These are phyloP conservation scores for Podospora pseudocomata DNA, from an alignment of 495 filamentous ascomycete genomes.

Conservation along the genomic window DNA sequence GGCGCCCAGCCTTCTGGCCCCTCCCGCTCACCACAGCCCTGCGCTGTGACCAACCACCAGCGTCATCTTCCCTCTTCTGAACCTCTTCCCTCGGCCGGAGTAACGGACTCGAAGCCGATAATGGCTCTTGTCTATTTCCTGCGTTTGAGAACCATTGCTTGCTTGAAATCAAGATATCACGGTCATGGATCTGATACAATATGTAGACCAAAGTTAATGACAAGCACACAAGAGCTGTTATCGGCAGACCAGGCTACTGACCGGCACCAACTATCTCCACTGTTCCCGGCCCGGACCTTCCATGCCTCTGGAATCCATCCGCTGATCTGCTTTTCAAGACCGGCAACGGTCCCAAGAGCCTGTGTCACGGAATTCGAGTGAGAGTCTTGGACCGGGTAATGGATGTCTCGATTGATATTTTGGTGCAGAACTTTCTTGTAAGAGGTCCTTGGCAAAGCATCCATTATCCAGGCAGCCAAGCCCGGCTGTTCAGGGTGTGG, in stretches of 20 bases:
- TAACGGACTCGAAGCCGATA: conserved; percentile 18
- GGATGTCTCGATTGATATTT: conserved; percentile 2
- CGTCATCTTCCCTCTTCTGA: neutral
- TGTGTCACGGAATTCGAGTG: neutral
- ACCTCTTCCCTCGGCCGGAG: conserved; percentile 16
- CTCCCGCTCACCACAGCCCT: neutral
- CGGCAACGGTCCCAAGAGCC: neutral
- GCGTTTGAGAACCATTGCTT: neutral
- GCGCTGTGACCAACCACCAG: neutral
- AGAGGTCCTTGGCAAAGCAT: neutral
- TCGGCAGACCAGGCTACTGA: neutral
- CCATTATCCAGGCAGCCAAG: conserved; percentile 2
- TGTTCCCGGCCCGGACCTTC: neutral
- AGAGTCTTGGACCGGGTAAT: neutral
- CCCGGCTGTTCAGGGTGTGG: neutral
- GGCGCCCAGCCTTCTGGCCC: neutral
- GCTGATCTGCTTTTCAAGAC: neutral
- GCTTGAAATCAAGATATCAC: neutral
- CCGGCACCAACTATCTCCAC: neutral
- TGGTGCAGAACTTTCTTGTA: neutral
- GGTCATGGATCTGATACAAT: neutral
- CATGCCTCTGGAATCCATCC: neutral
- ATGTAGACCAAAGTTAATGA: neutral
- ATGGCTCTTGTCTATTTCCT: neutral
- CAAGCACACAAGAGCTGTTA: neutral